Evolutionary conservation across 345 rosid genomes (phyloP).

Genomic region (Brassica carinata): DNA sequence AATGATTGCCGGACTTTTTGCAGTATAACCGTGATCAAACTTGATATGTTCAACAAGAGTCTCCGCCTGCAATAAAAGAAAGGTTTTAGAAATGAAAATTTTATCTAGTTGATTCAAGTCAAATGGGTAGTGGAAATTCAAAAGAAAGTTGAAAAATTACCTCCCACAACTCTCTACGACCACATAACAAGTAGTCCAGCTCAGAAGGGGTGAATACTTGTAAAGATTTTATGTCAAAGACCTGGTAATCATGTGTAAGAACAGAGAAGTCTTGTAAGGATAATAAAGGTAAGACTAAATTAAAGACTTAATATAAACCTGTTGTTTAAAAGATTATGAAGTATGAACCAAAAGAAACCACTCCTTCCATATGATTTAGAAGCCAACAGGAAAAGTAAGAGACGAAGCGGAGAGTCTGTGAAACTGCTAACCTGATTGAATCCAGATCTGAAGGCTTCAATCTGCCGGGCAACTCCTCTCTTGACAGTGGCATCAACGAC

Average conservation of each 20-base stretch:
- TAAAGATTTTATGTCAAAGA: conserved; percentile 82
- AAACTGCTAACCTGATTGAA: conserved; percentile 77
- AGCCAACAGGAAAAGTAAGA: conserved; percentile 4
- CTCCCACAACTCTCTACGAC: conserved; percentile 99
- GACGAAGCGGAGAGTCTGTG: background rate
- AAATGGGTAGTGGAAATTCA: background rate
- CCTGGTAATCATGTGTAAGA: conserved; percentile 51
- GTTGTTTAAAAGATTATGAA: background rate
- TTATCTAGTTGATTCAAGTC: background rate
- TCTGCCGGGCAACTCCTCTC: conserved; percentile 74
- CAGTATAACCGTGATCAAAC: conserved; percentile 97
- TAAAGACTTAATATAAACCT: background rate
- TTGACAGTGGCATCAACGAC: conserved; percentile 93
- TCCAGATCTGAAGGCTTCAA: conserved; percentile 93
- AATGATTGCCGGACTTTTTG: conserved; percentile 90
- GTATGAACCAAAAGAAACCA: background rate
- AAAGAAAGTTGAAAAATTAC: conserved; percentile 40
- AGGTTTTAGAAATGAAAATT: background rate
- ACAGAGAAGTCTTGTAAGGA: background rate
- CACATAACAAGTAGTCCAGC: conserved; percentile 92
- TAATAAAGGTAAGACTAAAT: background rate
- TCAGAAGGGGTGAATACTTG: conserved; percentile 93
- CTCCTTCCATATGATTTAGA: background rate
- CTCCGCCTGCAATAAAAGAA: conserved; percentile 60
- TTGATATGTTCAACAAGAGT: conserved; percentile 91